Evolutionary conservation across 139 green algal species (phyloP).

Genomic region (Edaphochlamys debaryana): DNA sequence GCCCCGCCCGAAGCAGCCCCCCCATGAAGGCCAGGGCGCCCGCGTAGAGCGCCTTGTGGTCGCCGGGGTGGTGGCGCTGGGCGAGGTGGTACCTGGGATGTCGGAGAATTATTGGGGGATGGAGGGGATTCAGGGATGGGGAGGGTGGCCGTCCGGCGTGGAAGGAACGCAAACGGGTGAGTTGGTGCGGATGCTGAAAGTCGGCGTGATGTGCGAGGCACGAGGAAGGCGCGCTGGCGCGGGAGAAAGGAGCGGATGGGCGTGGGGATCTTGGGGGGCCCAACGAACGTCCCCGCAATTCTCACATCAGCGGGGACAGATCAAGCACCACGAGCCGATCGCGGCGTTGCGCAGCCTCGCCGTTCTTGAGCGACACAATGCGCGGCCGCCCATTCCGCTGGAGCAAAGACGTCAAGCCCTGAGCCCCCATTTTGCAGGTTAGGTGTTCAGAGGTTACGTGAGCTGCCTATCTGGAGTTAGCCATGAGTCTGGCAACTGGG

Average conservation of each 20-base stretch:
- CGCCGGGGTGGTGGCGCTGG: neutral
- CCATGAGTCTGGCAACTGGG: too few species aligned
- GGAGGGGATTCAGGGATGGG: too few species aligned
- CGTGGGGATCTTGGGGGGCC: neutral
- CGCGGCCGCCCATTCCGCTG: neutral
- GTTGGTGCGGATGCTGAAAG: neutral
- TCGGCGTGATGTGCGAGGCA: neutral
- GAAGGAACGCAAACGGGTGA: too few species aligned
- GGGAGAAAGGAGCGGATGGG: neutral
- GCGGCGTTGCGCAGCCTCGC: neutral
- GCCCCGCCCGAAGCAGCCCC: constrained; percentile 22
- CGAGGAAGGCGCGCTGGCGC: too few species aligned
- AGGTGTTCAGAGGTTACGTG: too few species aligned
- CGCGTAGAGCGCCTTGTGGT: neutral
- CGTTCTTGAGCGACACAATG: neutral
- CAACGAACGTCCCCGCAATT: neutral
- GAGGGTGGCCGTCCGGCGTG: too few species aligned
- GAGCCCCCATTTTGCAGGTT: neutral
- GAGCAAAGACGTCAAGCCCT: neutral
- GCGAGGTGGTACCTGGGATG: neutral
- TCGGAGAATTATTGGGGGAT: neutral
- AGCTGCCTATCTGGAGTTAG: too few species aligned
- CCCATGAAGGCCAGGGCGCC: neutral
- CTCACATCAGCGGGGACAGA: neutral
- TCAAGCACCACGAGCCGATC: neutral